Conservation (phyloP, 352 stramenopile genomes). For the Phytophthora rubi region DNA sequence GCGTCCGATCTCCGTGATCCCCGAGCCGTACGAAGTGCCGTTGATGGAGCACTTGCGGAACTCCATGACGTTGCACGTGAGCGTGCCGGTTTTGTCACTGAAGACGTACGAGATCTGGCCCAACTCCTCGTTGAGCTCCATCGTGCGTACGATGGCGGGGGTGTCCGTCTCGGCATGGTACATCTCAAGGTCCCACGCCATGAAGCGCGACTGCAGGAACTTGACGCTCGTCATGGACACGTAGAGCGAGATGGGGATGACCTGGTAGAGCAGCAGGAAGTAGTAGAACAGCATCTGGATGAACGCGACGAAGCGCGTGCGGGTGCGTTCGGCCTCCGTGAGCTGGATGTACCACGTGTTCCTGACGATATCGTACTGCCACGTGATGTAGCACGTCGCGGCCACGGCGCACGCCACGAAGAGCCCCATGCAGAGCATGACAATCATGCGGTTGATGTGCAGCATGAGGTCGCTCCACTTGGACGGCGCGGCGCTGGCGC, state of each 20-base stretch:
- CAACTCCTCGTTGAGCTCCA: slow-evolving; percentile 92
- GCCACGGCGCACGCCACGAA: slow-evolving; percentile 71
- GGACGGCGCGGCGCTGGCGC: slow-evolving; percentile 66
- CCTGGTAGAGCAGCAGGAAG: slow-evolving; percentile 91
- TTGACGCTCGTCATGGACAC: slow-evolving; percentile 92
- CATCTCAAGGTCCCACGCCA: slow-evolving; percentile 90
- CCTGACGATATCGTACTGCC: slow-evolving; percentile 74
- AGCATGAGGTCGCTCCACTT: slow-evolving; percentile 90
- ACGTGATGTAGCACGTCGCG: slow-evolving; percentile 78
- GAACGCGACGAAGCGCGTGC: slow-evolving; percentile 59
- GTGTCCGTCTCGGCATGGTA: slow-evolving; percentile 94
- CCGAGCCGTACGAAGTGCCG: slow-evolving; percentile 90
- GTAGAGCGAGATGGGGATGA: slow-evolving; percentile 95
- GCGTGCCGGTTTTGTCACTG: slow-evolving; percentile 98
- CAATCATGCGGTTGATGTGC: slow-evolving; percentile 84
- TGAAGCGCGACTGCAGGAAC: slow-evolving; percentile 88
- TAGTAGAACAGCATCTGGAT: slow-evolving; percentile 94
- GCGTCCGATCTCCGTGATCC: slow-evolving; percentile 81
- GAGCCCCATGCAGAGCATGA: slow-evolving; percentile 68
- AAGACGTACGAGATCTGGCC: slow-evolving; percentile 98
- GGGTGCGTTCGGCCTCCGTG: slow-evolving; percentile 36
- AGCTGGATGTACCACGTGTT: slow-evolving; percentile 83
- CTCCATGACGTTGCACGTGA: slow-evolving; percentile 99
- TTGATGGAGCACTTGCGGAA: slow-evolving; percentile 94
- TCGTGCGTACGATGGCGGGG: slow-evolving; percentile 80